Conservation (phyloP, 495 filamentous ascomycete genomes). For the Podospora didyma region DNA sequence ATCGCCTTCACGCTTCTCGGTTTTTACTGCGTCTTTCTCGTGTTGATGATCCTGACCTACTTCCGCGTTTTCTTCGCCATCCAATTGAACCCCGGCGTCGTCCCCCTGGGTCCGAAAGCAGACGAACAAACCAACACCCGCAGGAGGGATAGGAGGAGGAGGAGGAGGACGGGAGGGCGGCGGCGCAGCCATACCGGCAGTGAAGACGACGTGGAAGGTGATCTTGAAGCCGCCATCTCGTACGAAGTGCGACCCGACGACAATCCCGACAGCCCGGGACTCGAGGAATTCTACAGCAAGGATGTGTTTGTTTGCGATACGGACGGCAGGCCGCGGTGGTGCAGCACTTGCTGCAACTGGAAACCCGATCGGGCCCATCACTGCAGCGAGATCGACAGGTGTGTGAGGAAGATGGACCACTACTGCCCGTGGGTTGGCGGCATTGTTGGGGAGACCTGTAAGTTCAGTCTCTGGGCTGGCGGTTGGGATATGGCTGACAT, state of each 20-base stretch:
- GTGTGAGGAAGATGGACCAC: slow-evolving; percentile 87
- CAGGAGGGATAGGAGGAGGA: slow-evolving; percentile 11
- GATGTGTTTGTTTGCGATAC: slow-evolving; percentile 77
- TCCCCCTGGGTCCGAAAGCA: slow-evolving; percentile 53
- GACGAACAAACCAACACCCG: slow-evolving; percentile 3
- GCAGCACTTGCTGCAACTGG: slow-evolving; percentile 71
- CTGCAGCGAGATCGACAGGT: slow-evolving; percentile 73
- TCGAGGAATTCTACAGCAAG: slow-evolving; percentile 65
- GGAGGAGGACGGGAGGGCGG: no score
- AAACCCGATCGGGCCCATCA: slow-evolving; percentile 85
- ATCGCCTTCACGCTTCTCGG: slow-evolving; percentile 65
- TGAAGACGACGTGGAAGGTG: slow-evolving; percentile 5
- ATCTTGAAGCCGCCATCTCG: slow-evolving; percentile 38
- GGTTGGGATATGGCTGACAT: background rate
- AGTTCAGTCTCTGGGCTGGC: slow-evolving; percentile 13
- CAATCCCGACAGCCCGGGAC: slow-evolving; percentile 42
- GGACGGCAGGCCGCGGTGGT: slow-evolving; percentile 79
- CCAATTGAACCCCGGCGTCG: slow-evolving; percentile 62
- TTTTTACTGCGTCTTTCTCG: slow-evolving; percentile 65
- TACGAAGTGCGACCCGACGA: slow-evolving; percentile 32
- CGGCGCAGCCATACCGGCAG: slow-evolving; percentile 10
- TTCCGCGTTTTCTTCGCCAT: slow-evolving; percentile 63
- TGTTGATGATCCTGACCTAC: slow-evolving; percentile 64
- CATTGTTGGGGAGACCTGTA: slow-evolving; percentile 71
- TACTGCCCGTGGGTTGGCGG: slow-evolving; percentile 96